Percentiles rank a stretch among this genome's conserved stretches.
phyloP scores from a whole-genome alignment of 179 eudicot genomes.

The Nepenthes alata region DNA sequence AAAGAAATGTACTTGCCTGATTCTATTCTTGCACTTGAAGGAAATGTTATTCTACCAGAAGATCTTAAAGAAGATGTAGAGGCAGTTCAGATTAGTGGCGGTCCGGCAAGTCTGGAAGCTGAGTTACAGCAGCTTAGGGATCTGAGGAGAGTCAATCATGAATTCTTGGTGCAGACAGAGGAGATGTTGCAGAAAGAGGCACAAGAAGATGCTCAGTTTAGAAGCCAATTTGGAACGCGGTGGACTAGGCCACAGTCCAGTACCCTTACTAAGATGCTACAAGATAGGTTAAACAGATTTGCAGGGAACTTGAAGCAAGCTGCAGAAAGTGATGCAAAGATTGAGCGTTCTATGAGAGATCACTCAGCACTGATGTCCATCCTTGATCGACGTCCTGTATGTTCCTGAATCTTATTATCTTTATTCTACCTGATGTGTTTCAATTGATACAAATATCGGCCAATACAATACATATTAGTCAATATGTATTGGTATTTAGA shows the following conservation, averaged over 20 bases:
- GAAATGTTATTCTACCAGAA: slow-evolving; percentile 53
- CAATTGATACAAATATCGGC: too few species aligned
- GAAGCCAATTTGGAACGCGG: slow-evolving; percentile 86
- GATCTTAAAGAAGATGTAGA: slow-evolving; percentile 89
- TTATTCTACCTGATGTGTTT: too few species aligned
- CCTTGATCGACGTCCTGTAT: slow-evolving; percentile 74
- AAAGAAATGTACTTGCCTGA: slow-evolving; percentile 98
- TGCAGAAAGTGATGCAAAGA: slow-evolving; percentile 85
- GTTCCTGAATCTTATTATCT: slow-evolving; percentile 3
- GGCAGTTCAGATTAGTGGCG: slow-evolving; percentile 95
- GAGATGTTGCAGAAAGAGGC: slow-evolving; percentile 93
- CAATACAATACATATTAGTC: too few species aligned
- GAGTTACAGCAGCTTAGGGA: slow-evolving; percentile 87
- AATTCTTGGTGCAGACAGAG: slow-evolving; percentile 82
- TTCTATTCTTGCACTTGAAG: slow-evolving; percentile 84
- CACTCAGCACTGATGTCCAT: slow-evolving; percentile 84
- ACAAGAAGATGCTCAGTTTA: slow-evolving; percentile 82
- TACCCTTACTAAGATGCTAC: slow-evolving; percentile 84
- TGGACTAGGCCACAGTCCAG: slow-evolving; percentile 99
- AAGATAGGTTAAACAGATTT: slow-evolving; percentile 83
- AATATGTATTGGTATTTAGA: too few species aligned
- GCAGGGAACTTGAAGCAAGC: slow-evolving; percentile 97
- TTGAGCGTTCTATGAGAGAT: slow-evolving; percentile 91
- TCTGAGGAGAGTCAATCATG: slow-evolving; percentile 89
- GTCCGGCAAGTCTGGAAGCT: slow-evolving; percentile 82